Base-by-base conservation (phyloP, 345 rosid species). In the Eutrema yunnanense region DNA sequence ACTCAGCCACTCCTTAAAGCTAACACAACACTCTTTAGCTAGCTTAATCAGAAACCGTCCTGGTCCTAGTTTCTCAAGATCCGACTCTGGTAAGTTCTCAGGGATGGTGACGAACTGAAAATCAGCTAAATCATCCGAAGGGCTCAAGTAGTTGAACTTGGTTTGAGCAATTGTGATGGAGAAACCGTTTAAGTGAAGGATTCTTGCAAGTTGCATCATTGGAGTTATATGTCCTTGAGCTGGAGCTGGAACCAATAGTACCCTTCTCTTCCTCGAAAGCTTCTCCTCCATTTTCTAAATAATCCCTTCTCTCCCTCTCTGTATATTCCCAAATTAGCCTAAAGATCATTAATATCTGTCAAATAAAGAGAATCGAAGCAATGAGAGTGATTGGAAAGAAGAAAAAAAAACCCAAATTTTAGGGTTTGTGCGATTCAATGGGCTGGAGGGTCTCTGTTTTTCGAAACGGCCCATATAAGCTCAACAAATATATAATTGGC, bases 221-320 rank as follows among this genome's bases (percentile, higher is more conserved):
- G 92, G 90, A 42, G 68, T 87, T 55, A 84, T 56, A 61, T 89
- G 92, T 36, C 96, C 92, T 50, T 83, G 86, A 13, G 76, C 71
- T 32, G 90, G 87, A 22, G 29, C 55, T 1, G 85, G 83, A 37
- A 87, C 82, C 0, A 85, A 22, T 36, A 60, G 0, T 26, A 60
- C 33, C 6, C 49, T 41, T 60, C 48, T 41, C 49, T 6, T 60
- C 48, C 6, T 40, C 46, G 1, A 14, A 0, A 14, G 22, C 64
- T 59, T 59, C 9, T 59, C 65, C 19, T 57, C 62, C 62, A 57
- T 57, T 34, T 57, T 3, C 8, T 46, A 46, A 46, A 9, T 2
- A 14, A 1, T 12, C 9, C 0, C 9, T 46, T 6, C 4, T 46
- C 19, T 14, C 26, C 14, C 9, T 46, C 3, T 46, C 9, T 37